A percentile compares a stretch with the other conserved stretches of the same genome.
These are phyloP conservation scores for Fragosphaeria purpurea DNA, from an alignment of 2,329 filamentous ascomycete genomes.

Conservation along the genomic window DNA sequence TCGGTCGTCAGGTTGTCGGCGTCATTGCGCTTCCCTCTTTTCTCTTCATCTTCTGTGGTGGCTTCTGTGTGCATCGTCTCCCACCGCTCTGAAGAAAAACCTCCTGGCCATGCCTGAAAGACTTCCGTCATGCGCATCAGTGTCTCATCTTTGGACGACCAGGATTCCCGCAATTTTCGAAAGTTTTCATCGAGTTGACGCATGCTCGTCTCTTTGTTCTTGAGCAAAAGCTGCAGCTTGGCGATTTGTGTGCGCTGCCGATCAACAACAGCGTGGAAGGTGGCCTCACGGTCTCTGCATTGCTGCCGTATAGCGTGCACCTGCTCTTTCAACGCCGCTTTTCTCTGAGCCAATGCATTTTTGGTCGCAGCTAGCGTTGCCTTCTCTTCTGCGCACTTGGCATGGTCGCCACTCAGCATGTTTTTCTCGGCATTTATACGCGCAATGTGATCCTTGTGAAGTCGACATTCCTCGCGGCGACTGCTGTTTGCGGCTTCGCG, in stretches of 20 bases:
- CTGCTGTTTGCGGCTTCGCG: constrained; percentile 11
- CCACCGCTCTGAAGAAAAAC: constrained; percentile 3
- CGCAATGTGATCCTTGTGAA: constrained; percentile 12
- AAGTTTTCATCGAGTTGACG: constrained; percentile 14
- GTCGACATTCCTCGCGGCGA: constrained; percentile 12
- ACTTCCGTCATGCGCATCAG: constrained; percentile 11
- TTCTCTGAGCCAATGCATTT: constrained; percentile 6
- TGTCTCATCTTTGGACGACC: constrained; percentile 12
- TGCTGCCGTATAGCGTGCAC: constrained; percentile 7
- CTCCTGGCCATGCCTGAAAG: constrained; percentile 7
- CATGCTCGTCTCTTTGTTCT: constrained; percentile 11
- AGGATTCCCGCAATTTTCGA: constrained; percentile 13
- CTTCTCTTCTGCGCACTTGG: constrained; percentile 12
- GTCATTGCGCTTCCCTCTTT: not conserved
- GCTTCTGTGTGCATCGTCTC: not conserved
- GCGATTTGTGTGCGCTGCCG: constrained; percentile 11
- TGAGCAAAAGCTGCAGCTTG: constrained; percentile 9
- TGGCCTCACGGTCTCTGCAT: constrained; percentile 7
- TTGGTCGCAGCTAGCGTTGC: constrained; percentile 6
- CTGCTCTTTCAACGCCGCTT: constrained; percentile 5
- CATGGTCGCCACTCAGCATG: constrained; percentile 14
- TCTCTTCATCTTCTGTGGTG: not conserved
- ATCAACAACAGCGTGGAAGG: constrained; percentile 7
- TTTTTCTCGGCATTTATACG: constrained; percentile 13
- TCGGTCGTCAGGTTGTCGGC: not conserved